Conservation (phyloP, 1,284 basidiomycete species). For the Vanrija humicola region DNA sequence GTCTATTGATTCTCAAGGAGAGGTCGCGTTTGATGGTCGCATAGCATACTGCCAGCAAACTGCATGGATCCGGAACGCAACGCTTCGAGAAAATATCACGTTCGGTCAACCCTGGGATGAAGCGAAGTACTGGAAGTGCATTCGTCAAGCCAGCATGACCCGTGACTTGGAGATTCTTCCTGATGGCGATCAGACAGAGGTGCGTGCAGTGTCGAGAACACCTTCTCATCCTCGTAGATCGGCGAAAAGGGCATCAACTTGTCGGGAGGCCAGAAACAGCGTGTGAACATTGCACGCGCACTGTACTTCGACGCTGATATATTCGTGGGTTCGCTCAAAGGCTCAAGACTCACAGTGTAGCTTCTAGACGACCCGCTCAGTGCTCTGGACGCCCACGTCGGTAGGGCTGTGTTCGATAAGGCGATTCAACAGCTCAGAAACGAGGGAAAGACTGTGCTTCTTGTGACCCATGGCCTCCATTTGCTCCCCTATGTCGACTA, state of each 20-base stretch:
- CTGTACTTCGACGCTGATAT: slow-evolving; percentile 64
- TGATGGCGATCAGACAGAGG: slow-evolving; percentile 54
- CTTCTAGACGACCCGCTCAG: slow-evolving; percentile 51
- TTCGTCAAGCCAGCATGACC: slow-evolving; percentile 29
- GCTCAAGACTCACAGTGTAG: neutral
- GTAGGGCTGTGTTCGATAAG: slow-evolving; percentile 61
- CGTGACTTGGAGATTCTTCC: slow-evolving; percentile 27
- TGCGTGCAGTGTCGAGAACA: too few species aligned
- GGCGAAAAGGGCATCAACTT: slow-evolving; percentile 59
- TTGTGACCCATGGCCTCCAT: slow-evolving; percentile 58
- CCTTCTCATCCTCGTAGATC: slow-evolving; percentile 45
- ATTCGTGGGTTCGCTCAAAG: slow-evolving; percentile 46
- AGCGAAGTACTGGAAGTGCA: slow-evolving; percentile 18
- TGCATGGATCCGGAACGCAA: slow-evolving; percentile 71
- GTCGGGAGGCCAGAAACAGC: slow-evolving; percentile 56
- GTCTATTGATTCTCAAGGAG: slow-evolving; percentile 55
- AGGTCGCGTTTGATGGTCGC: slow-evolving; percentile 61
- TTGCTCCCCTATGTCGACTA: slow-evolving; percentile 25
- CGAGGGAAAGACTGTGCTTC: slow-evolving; percentile 59
- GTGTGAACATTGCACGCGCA: slow-evolving; percentile 70
- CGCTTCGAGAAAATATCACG: slow-evolving; percentile 54
- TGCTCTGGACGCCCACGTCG: slow-evolving; percentile 60
- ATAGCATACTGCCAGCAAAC: slow-evolving; percentile 70
- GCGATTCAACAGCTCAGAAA: slow-evolving; percentile 61
- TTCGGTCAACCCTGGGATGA: slow-evolving; percentile 21